phyloP scores from a whole-genome alignment of 164 flowering plant species.

The Piper betle region DNA sequence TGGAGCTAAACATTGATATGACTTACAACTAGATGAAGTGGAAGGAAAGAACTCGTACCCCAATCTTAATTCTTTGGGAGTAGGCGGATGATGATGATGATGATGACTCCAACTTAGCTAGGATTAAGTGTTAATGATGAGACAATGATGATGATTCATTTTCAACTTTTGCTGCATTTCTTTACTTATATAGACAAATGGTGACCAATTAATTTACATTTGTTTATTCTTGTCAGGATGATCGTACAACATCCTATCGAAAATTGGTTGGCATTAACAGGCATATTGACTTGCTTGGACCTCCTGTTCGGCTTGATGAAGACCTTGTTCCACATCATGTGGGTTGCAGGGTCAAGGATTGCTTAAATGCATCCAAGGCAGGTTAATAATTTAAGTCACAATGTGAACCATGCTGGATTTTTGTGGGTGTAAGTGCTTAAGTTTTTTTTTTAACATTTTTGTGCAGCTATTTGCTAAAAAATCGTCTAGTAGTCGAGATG shows the following conservation, averaged over 20 bases:
- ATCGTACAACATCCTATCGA: constrained; percentile 51
- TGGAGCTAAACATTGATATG: no score
- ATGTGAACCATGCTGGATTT: background rate
- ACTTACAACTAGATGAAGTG: no score
- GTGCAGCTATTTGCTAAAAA: constrained; percentile 44
- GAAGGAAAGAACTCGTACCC: no score
- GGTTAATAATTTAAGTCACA: constrained; percentile 7
- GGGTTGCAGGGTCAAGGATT: constrained; percentile 18
- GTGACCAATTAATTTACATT: no score
- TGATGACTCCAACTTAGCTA: no score
- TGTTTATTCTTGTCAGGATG: constrained; percentile 41
- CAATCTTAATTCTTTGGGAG: no score
- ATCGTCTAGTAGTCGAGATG: constrained; percentile 10
- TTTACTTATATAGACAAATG: background rate
- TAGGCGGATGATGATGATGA: no score
- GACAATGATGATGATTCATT: background rate
- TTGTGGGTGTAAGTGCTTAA: constrained; percentile 2
- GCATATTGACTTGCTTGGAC: constrained; percentile 39
- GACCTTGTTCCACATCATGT: background rate
- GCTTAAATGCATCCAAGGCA: constrained; percentile 67
- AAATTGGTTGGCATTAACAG: constrained; percentile 51
- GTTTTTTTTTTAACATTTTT: constrained; percentile 1
- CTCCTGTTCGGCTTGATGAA: constrained; percentile 18
- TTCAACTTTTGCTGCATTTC: background rate
- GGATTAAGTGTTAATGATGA: no score